A percentile compares a stretch with the other conserved stretches of the same genome.
phyloP scores from a whole-genome alignment of 2,329 filamentous ascomycete species.

The Colletotrichum cuscutae region DNA sequence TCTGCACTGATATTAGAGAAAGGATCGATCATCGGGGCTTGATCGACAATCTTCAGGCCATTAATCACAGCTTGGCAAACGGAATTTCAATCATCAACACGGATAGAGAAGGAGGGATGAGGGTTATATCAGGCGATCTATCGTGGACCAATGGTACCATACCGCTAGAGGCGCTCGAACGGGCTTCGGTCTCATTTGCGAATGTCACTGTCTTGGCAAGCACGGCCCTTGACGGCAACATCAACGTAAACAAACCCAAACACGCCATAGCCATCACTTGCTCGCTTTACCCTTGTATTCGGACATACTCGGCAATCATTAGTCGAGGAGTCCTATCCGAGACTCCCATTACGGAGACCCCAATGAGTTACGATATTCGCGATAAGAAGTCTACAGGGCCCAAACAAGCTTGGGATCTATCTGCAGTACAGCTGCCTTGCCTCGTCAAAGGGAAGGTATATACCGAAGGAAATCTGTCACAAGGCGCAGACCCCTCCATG shows the following conservation, averaged over 20 bases:
- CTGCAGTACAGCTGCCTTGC: background rate
- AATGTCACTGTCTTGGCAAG: background rate
- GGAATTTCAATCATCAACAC: background rate
- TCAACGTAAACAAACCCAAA: background rate
- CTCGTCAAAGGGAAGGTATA: background rate
- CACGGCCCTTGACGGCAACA: background rate
- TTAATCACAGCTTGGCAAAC: background rate
- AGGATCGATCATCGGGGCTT: background rate
- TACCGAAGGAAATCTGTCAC: background rate
- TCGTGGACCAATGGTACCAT: background rate
- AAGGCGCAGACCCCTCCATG: background rate
- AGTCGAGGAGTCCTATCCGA: background rate
- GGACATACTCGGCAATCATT: background rate
- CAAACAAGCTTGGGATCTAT: background rate
- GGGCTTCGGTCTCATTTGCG: background rate
- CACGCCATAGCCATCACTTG: background rate
- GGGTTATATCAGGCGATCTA: background rate
- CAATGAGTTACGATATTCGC: background rate
- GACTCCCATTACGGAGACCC: background rate
- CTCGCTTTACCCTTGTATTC: background rate
- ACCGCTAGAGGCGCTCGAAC: background rate
- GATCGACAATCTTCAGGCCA: background rate
- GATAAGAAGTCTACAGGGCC: background rate
- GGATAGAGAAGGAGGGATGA: background rate
- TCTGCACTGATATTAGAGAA: background rate